These are phyloP conservation scores for Adansonia gregorii DNA, from an alignment of 441 rosid genomes.

Conservation along the genomic window DNA sequence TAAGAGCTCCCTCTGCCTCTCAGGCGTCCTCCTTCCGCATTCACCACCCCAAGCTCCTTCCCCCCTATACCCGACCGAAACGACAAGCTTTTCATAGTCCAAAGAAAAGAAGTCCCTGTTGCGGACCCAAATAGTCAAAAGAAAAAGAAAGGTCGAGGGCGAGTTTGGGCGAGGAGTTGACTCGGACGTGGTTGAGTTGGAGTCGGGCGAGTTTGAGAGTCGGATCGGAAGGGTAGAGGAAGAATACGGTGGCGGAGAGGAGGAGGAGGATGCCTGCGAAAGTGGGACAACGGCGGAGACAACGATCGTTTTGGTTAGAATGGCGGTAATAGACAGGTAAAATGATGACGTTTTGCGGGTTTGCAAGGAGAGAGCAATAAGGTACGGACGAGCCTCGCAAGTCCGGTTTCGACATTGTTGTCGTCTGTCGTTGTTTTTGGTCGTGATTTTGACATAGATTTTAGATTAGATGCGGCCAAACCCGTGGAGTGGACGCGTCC, in stretches of 20 bases:
- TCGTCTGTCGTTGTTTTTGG: not conserved
- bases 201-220: slow-evolving; percentile 52
- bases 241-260: slow-evolving; percentile 50
- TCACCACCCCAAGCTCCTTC: slow-evolving; percentile 67
- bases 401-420: slow-evolving; percentile 36
- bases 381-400: slow-evolving; percentile 22
- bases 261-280: slow-evolving; percentile 44
- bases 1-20: slow-evolving; percentile 68
- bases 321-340: slow-evolving; percentile 43
- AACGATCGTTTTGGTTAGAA: slow-evolving; percentile 28
- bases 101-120: slow-evolving; percentile 73
- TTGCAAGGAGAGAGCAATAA: slow-evolving; percentile 47
- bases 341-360: slow-evolving; percentile 48
- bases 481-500: not conserved
- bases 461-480: not conserved
- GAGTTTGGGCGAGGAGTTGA: slow-evolving; percentile 46
- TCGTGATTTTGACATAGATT: not conserved
- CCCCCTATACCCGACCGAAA: slow-evolving; percentile 77
- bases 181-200: slow-evolving; percentile 58
- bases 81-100: slow-evolving; percentile 54
- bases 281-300: slow-evolving; percentile 49
- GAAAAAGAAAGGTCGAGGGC: slow-evolving; percentile 71
- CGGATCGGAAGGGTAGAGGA: slow-evolving; percentile 79
- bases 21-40: slow-evolving; percentile 56
- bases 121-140: slow-evolving; percentile 54